Conservation (phyloP, 2,329 filamentous ascomycete species). For the Alternaria panax region DNA sequence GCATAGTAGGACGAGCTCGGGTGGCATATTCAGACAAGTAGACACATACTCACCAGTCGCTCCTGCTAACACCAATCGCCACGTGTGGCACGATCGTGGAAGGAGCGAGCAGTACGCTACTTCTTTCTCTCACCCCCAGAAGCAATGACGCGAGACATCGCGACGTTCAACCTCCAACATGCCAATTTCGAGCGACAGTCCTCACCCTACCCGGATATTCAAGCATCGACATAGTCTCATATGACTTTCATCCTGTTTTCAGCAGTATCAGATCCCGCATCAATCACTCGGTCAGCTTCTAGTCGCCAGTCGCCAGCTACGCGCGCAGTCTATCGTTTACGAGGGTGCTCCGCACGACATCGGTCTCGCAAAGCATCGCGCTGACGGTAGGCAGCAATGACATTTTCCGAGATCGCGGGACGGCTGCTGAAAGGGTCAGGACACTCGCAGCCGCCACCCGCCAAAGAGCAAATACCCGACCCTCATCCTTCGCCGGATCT, state of each 20-base stretch:
- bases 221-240: slow-evolving; percentile 50
- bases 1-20: neutral
- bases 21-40: neutral
- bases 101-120: slow-evolving; percentile 11
- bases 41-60: neutral
- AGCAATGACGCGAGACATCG: slow-evolving; percentile 2
- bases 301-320: slow-evolving; percentile 34
- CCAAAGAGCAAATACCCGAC: slow-evolving; percentile 26
- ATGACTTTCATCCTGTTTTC: slow-evolving; percentile 49
- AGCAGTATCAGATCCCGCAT: slow-evolving; percentile 45
- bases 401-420: slow-evolving; percentile 40
- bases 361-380: slow-evolving; percentile 13
- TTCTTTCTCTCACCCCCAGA: slow-evolving; percentile 16
- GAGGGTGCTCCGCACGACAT: slow-evolving; percentile 16
- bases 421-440: slow-evolving; percentile 47
- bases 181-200: slow-evolving; percentile 37
- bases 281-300: slow-evolving; percentile 44
- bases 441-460: slow-evolving; percentile 35
- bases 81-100: neutral
- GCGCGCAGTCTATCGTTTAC: slow-evolving; percentile 34
- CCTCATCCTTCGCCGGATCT: slow-evolving; percentile 27
- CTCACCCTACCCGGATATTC: slow-evolving; percentile 40
- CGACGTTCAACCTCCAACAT: slow-evolving; percentile 16
- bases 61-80: neutral
- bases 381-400: slow-evolving; percentile 40